Percentiles rank a stretch among this genome's conserved stretches.
Evolutionary conservation across 768 basidiomycete genomes (phyloP).

Genomic region (Phanerochaete carnosa): DNA sequence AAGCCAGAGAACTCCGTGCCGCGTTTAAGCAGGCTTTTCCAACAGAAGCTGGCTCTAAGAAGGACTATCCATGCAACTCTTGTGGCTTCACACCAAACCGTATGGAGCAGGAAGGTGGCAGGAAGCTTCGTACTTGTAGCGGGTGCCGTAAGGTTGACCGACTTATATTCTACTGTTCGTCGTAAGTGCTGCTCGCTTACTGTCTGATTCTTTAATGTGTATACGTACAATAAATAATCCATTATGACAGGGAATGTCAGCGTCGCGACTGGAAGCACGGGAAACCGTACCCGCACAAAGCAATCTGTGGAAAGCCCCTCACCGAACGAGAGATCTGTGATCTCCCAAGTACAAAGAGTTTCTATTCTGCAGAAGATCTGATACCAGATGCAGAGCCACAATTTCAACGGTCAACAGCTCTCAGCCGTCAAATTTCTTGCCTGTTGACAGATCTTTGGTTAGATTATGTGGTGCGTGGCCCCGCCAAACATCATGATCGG

Average conservation of each 20-base stretch:
- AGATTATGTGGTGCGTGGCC: background rate
- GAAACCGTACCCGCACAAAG: background rate
- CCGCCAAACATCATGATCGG: too few species aligned
- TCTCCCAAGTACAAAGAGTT: background rate
- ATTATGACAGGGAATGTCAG: background rate
- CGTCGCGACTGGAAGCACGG: background rate
- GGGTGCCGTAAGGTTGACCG: background rate
- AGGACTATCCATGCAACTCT: background rate
- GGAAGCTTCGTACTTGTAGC: background rate
- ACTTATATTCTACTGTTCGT: background rate
- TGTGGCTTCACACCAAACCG: background rate
- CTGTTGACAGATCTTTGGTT: background rate
- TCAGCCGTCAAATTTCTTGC: background rate
- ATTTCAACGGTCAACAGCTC: background rate
- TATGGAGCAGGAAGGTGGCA: background rate
- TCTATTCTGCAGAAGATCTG: background rate
- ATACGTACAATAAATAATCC: background rate
- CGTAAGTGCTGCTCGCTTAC: background rate
- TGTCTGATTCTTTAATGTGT: background rate
- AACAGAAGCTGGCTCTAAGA: too few species aligned
- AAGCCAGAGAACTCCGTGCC: too few species aligned
- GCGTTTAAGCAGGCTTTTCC: too few species aligned
- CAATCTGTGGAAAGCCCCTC: background rate
- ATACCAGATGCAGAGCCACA: background rate
- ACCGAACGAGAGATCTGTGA: background rate